phyloP scores from a whole-genome alignment of 164 flowering plant species.

The Magnolia changhungtana region DNA sequence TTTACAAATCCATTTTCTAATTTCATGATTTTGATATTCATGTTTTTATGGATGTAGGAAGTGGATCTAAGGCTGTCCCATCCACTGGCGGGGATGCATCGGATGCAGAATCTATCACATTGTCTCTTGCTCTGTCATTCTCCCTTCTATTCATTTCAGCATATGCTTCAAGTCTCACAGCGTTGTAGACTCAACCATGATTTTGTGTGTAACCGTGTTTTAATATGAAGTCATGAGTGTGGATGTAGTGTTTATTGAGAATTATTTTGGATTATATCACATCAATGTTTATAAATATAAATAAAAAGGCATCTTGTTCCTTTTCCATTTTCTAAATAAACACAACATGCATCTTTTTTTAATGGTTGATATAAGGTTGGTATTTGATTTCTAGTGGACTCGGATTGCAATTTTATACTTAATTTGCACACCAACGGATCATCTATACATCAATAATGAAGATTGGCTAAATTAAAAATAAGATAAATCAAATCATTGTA shows the following conservation, averaged over 20 bases:
- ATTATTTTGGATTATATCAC: not conserved
- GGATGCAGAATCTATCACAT: constrained; percentile 8
- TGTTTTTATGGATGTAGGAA: constrained; percentile 12
- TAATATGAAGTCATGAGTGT: not conserved
- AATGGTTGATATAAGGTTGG: no score
- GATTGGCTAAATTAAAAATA: no score
- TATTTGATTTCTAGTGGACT: no score
- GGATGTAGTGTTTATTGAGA: not conserved
- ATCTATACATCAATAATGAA: no score
- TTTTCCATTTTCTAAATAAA: no score
- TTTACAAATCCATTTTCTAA: not conserved
- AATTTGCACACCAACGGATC: no score
- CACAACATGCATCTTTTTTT: no score
- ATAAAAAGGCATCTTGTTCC: no score
- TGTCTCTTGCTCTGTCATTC: constrained; percentile 6
- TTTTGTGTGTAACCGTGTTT: not conserved
- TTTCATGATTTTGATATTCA: not conserved
- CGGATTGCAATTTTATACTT: no score
- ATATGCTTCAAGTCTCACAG: constrained; percentile 7
- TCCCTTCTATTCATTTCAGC: constrained; percentile 13
- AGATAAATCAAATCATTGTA: no score
- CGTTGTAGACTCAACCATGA: not conserved
- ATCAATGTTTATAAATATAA: not conserved
- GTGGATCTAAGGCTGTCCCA: constrained; percentile 8
- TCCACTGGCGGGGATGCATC: constrained; percentile 2